Base-by-base conservation (phyloP, 495 filamentous ascomycete genomes). In the Aeminium ludgeri region DNA sequence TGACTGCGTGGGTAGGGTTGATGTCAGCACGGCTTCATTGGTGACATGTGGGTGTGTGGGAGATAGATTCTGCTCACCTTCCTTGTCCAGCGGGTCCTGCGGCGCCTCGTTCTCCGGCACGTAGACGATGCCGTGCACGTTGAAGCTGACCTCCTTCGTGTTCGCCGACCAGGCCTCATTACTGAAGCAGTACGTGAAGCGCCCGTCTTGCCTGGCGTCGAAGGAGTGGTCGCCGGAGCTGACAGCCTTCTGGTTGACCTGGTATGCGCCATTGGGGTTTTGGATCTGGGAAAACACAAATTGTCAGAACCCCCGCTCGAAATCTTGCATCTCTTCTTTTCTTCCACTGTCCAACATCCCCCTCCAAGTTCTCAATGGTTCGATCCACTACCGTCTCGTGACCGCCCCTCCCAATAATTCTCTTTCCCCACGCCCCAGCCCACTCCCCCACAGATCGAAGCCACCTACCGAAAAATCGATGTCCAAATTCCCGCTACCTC, bases 121-220 rank as follows among this genome's bases (percentile, higher is more conserved):
- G 62, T 96, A 96, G 48, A 97, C 91, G 48, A 96, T 87, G 41
- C 89, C 89, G 60, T 97, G 89, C 17, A 97, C 89, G 59, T 97
- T 96, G 69, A 97, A 97, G 32, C 83, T 89, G 28, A 97, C 86
- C 56, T 96, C 91, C 65, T 97, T 97, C 52, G 74, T 85, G 55
- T 76, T 80, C 20, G 82, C 82, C 36, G 76, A 77, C 78, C 84
- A 95, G 55, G 86, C 77, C 65, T 96, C 89, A 58, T 97, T 97
- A 61, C 86, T 92, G 70, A 97, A 97, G 73, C 89, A 97, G 73
- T 97, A 97, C 43, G 73, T 65, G 67, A 81, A 93, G 60, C 80
- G 81, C 43, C 89, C 89, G 60, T 97, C 89, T 54, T 72, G 58
- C 34, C 70, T 64, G 27, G 91, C 91, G 23, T 74, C 77, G 61